Evolutionary conservation across 2,329 filamentous ascomycete species (phyloP).

Genomic region (Penicillium corylophilum): DNA sequence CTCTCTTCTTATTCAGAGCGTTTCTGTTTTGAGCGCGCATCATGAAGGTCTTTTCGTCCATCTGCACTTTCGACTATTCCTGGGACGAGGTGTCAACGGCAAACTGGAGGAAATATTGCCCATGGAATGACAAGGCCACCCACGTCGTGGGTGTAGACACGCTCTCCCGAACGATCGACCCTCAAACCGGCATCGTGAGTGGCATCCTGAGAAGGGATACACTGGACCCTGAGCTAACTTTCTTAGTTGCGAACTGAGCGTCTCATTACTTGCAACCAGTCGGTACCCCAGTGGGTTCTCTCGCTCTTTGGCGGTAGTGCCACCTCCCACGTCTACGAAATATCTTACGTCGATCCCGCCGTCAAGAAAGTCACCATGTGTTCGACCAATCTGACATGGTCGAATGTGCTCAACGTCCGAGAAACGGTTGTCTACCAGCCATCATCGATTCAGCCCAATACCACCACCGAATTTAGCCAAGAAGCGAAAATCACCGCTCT

Average conservation of each 20-base stretch:
- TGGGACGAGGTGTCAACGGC: slow-evolving; percentile 97
- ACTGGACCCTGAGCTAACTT: slow-evolving; percentile 12
- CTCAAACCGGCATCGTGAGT: slow-evolving; percentile 65
- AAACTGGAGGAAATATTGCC: slow-evolving; percentile 98
- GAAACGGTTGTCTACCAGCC: slow-evolving; percentile 90
- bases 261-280: slow-evolving; percentile 53
- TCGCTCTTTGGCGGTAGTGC: slow-evolving; percentile 76
- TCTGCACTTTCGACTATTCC: slow-evolving; percentile 91
- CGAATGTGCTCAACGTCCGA: slow-evolving; percentile 84
- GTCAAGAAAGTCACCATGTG: slow-evolving; percentile 93
- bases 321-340: slow-evolving; percentile 88
- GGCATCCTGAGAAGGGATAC: not conserved
- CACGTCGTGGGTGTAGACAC: slow-evolving; percentile 97
- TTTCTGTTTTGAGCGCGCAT: slow-evolving; percentile 18
- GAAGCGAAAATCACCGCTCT: slow-evolving; percentile 89
- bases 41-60: slow-evolving; percentile 96
- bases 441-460: slow-evolving; percentile 47
- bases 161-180: slow-evolving; percentile 68
- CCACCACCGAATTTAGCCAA: slow-evolving; percentile 78
- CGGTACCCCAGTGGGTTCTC: slow-evolving; percentile 59
- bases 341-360: slow-evolving; percentile 85
- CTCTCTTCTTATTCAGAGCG: not conserved
- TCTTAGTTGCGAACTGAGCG: slow-evolving; percentile 67
- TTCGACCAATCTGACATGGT: slow-evolving; percentile 90
- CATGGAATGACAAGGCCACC: slow-evolving; percentile 98